phyloP scores from a whole-genome alignment of 495 filamentous ascomycete genomes.

The Barbatosphaeria neglecta region DNA sequence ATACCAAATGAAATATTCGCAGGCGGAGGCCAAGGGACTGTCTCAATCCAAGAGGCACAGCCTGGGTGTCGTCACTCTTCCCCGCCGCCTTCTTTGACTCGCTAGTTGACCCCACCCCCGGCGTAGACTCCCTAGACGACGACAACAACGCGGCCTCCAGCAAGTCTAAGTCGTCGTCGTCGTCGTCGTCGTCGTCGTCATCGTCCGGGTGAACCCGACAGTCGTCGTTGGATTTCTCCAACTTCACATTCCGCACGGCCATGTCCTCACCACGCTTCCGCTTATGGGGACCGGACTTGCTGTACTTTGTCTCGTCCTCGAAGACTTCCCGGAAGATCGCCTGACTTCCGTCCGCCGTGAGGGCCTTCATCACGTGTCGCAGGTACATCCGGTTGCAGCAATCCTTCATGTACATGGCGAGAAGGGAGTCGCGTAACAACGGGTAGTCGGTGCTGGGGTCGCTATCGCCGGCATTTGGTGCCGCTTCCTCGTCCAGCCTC shows the following conservation, averaged over 20 bases:
- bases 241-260: slow-evolving; percentile 35
- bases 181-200: slow-evolving; percentile 27
- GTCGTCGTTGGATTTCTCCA: too few species aligned
- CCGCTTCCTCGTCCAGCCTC: slow-evolving; percentile 14
- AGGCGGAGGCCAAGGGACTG: slow-evolving; percentile 52
- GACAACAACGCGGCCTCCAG: not conserved
- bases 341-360: slow-evolving; percentile 19
- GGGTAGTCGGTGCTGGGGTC: slow-evolving; percentile 10
- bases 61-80: not conserved
- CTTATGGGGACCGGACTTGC: slow-evolving; percentile 32
- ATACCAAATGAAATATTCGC: slow-evolving; percentile 39
- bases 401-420: slow-evolving; percentile 12
- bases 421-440: slow-evolving; percentile 21
- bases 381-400: not conserved
- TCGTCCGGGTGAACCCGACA: too few species aligned
- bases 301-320: slow-evolving; percentile 29
- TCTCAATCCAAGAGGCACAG: slow-evolving; percentile 29
- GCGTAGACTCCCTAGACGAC: not conserved
- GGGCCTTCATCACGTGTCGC: slow-evolving; percentile 7
- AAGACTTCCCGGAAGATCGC: slow-evolving; percentile 37
- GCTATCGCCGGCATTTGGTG: not conserved
- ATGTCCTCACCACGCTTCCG: slow-evolving; percentile 34
- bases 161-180: slow-evolving; percentile 13
- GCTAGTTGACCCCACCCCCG: too few species aligned
- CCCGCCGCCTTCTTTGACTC: slow-evolving; percentile 1